Evolutionary conservation across 495 filamentous ascomycete genomes (phyloP).

Genomic region (Penicillium diatomitis): DNA sequence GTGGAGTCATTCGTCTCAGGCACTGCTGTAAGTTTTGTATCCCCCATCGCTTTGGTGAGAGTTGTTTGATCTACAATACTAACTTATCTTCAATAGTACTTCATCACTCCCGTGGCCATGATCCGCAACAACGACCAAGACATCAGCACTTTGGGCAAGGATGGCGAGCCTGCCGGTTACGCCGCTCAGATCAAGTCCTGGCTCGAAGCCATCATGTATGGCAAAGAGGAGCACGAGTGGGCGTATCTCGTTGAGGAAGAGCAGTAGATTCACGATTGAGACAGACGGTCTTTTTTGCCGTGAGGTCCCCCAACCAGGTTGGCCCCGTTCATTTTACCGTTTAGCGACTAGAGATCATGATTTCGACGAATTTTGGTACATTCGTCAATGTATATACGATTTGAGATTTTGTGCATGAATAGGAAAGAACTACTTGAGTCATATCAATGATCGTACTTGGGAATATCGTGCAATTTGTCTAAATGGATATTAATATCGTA

Average conservation of each 20-base stretch:
- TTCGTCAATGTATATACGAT: background rate
- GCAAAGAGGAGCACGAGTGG: constrained; percentile 72
- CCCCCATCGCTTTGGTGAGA: background rate
- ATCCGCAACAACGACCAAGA: constrained; percentile 67
- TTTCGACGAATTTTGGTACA: background rate
- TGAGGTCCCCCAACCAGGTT: too few species aligned
- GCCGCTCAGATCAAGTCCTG: constrained; percentile 64
- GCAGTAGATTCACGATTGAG: constrained; percentile 17
- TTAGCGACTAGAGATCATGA: background rate
- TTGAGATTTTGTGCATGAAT: background rate
- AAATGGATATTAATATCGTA: constrained; percentile 2
- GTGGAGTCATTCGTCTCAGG: constrained; percentile 81
- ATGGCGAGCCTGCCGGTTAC: constrained; percentile 54
- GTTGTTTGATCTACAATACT: background rate
- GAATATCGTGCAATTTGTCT: too few species aligned
- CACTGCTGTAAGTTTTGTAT: constrained; percentile 57
- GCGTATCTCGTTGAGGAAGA: constrained; percentile 58
- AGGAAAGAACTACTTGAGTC: background rate
- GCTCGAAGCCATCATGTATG: constrained; percentile 81
- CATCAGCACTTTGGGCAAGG: constrained; percentile 53
- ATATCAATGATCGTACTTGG: too few species aligned
- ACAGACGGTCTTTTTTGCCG: too few species aligned
- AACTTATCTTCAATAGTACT: constrained; percentile 44
- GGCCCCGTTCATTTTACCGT: too few species aligned
- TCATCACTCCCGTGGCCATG: constrained; percentile 63